Evolutionary conservation across 805 yeast species (phyloP).

Genomic region (Lachancea thermotolerans): DNA sequence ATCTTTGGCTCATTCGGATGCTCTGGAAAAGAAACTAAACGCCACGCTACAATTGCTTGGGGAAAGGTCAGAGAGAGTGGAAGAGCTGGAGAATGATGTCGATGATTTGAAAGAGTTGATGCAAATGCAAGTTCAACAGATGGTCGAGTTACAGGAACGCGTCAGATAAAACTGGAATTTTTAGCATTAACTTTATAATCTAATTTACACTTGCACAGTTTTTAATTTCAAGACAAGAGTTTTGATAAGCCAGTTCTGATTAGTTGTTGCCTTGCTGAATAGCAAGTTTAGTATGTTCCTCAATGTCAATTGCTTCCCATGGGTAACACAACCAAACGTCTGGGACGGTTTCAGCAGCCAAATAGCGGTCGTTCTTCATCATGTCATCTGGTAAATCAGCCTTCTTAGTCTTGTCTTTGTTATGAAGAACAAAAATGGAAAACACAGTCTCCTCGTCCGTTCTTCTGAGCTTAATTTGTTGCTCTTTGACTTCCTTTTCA

Average conservation of each 20-base stretch:
- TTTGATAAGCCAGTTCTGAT: slow-evolving; percentile 10
- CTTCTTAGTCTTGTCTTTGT: slow-evolving; percentile 73
- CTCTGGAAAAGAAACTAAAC: slow-evolving; percentile 40
- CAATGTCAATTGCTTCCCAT: slow-evolving; percentile 83
- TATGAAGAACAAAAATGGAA: slow-evolving; percentile 75
- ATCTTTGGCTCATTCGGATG: slow-evolving; percentile 31
- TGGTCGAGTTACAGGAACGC: slow-evolving; percentile 55
- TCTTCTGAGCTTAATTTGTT: slow-evolving; percentile 55
- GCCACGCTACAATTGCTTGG: slow-evolving; percentile 66
- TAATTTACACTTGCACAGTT: too few relatives aligned
- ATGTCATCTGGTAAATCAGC: slow-evolving; percentile 62
- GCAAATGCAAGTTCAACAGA: slow-evolving; percentile 77
- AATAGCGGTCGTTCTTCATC: slow-evolving; percentile 57
- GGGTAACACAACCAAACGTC: slow-evolving; percentile 88
- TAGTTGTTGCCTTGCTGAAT: slow-evolving; percentile 57
- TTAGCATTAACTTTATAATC: neutral
- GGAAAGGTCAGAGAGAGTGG: slow-evolving; percentile 79
- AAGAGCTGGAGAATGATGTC: slow-evolving; percentile 83
- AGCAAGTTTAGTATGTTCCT: slow-evolving; percentile 62
- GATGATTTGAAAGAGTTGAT: slow-evolving; percentile 81
- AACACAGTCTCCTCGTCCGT: slow-evolving; percentile 55
- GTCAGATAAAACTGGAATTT: slow-evolving; percentile 6
- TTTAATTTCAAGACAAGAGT: neutral
- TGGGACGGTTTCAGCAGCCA: slow-evolving; percentile 67
- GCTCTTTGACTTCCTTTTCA: slow-evolving; percentile 48